Percentiles rank a stretch among this genome's conserved stretches.
Evolutionary conservation across 2,329 filamentous ascomycete species (phyloP).

Genomic region (Pseudocercospora vitis): DNA sequence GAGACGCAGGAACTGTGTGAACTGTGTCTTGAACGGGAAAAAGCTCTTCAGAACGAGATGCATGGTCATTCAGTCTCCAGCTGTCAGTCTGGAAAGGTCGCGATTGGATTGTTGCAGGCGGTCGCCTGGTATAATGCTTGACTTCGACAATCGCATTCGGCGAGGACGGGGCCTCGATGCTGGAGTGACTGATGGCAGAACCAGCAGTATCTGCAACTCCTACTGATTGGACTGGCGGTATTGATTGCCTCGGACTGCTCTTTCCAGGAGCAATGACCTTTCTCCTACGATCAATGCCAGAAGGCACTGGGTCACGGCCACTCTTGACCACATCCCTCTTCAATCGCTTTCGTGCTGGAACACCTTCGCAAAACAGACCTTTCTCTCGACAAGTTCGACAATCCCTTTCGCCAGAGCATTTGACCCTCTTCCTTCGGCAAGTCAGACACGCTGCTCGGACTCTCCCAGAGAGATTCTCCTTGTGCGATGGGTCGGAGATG

Average conservation of each 20-base stretch:
- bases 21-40: neutral
- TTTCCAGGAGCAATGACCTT: slow-evolving; percentile 4
- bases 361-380: slow-evolving; percentile 29
- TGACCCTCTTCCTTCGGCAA: slow-evolving; percentile 33
- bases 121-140: neutral
- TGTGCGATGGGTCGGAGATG: slow-evolving; percentile 33
- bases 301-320: neutral
- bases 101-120: neutral
- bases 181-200: slow-evolving; percentile 3
- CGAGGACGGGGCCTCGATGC: too few relatives aligned
- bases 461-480: slow-evolving; percentile 32
- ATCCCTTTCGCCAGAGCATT: slow-evolving; percentile 28
- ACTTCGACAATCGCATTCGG: too few relatives aligned
- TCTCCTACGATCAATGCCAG: slow-evolving; percentile 17
- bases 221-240: neutral
- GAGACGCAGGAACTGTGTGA: neutral
- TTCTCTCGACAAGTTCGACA: slow-evolving; percentile 30
- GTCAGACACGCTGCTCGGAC: slow-evolving; percentile 32
- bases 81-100: slow-evolving; percentile 15
- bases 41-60: neutral
- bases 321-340: slow-evolving; percentile 15
- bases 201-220: neutral
- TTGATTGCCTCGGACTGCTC: slow-evolving; percentile 1
- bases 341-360: slow-evolving; percentile 27
- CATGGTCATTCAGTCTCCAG: slow-evolving; percentile 11